Evolutionary conservation across 306 rosid genomes (phyloP).

Genomic region (Begonia masoniana): DNA sequence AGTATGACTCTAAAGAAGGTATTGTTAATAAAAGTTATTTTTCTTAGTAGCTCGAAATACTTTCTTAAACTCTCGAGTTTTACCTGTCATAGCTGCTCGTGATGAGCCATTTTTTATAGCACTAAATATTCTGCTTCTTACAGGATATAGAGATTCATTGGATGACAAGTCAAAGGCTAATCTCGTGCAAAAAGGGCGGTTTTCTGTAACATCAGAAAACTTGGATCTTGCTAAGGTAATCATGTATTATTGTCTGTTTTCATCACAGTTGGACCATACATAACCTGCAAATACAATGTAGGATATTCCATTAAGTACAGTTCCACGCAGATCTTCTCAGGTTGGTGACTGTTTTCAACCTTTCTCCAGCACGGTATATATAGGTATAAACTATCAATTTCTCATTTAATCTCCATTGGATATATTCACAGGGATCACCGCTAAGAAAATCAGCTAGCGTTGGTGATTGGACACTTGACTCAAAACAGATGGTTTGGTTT

Average conservation of each 20-base stretch:
- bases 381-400: too few relatives aligned
- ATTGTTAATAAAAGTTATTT: too few relatives aligned
- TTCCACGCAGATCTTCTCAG: slow-evolving; percentile 80
- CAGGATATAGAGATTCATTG: slow-evolving; percentile 85
- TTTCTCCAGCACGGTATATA: too few relatives aligned
- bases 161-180: slow-evolving; percentile 92
- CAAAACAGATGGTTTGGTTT: slow-evolving; percentile 57
- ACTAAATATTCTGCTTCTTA: slow-evolving; percentile 16
- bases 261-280: slow-evolving; percentile 13
- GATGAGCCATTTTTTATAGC: not conserved
- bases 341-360: slow-evolving; percentile 49
- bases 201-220: slow-evolving; percentile 95
- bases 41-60: too few relatives aligned
- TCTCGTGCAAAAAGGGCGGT: slow-evolving; percentile 93
- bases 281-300: slow-evolving; percentile 36
- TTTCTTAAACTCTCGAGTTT: too few relatives aligned
- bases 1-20: too few relatives aligned
- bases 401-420: slow-evolving; percentile 11
- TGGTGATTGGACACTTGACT: slow-evolving; percentile 85
- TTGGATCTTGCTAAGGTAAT: slow-evolving; percentile 92
- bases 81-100: too few relatives aligned
- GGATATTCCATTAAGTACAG: slow-evolving; percentile 93
- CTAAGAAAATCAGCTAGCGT: slow-evolving; percentile 92
- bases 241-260: slow-evolving; percentile 7
- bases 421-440: slow-evolving; percentile 46